A percentile compares a stretch with the other conserved stretches of the same genome.
phyloP scores from a whole-genome alignment of 2,329 filamentous ascomycete species.

The Alternaria brassicae region DNA sequence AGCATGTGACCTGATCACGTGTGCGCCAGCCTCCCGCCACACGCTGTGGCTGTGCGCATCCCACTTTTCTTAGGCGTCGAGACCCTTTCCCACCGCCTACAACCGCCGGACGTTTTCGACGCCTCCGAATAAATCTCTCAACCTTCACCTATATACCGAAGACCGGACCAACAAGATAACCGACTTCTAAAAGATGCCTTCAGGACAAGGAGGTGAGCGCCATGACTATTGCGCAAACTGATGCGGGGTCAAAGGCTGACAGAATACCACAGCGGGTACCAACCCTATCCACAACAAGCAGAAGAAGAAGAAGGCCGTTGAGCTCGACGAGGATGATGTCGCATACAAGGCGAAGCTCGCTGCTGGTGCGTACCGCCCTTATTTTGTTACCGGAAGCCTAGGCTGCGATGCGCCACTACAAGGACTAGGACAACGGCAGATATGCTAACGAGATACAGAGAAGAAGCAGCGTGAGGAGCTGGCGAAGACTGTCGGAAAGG shows the following conservation, averaged over 20 bases:
- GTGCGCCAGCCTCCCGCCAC: not conserved
- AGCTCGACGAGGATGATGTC: conserved; percentile 85
- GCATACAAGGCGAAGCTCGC: conserved; percentile 84
- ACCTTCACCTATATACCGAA: conserved; percentile 11
- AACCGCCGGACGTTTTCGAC: conserved; percentile 23
- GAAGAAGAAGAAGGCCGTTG: conserved; percentile 77
- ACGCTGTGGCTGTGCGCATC: conserved; percentile 15
- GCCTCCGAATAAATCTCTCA: conserved; percentile 19
- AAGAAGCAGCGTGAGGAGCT: conserved; percentile 71
- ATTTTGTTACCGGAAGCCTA: not conserved
- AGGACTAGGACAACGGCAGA: not conserved
- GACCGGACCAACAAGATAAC: not conserved
- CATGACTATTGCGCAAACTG: not conserved
- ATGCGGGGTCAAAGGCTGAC: conserved; percentile 33
- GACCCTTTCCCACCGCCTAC: conserved; percentile 31
- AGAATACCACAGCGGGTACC: conserved; percentile 53
- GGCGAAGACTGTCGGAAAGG: conserved; percentile 78
- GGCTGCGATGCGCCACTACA: not conserved
- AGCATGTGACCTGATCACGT: conserved; percentile 2
- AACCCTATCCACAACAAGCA: conserved; percentile 74
- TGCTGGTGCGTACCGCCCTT: conserved; percentile 68
- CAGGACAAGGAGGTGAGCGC: conserved; percentile 58
- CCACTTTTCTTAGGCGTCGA: conserved; percentile 23
- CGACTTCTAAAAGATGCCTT: conserved; percentile 54
- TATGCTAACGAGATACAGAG: conserved; percentile 43